Percentiles rank a stretch among this genome's conserved stretches.
phyloP scores from a whole-genome alignment of 2,329 filamentous ascomycete species.

The Cercospora zeina region DNA sequence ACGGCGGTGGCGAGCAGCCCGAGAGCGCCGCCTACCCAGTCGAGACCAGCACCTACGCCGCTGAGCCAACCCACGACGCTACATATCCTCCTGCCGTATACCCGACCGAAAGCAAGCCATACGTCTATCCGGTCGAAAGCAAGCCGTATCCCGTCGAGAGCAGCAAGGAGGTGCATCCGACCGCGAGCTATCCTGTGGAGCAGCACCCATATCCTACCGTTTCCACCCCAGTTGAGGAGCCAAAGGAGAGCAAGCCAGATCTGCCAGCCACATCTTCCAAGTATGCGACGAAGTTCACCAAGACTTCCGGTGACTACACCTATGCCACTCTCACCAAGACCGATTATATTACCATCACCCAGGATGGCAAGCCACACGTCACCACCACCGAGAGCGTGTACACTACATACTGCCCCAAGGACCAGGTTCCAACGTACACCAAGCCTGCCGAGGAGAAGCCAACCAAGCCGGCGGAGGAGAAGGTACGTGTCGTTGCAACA shows the following conservation, averaged over 20 bases:
- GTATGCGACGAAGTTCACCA: constrained; percentile 16
- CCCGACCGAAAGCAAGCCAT: neutral
- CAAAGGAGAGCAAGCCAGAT: constrained; percentile 10
- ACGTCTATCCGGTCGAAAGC: neutral
- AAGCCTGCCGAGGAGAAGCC: constrained; percentile 17
- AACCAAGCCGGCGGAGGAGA: neutral
- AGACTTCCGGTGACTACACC: constrained; percentile 23
- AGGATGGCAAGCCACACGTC: constrained; percentile 12
- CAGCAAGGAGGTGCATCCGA: neutral
- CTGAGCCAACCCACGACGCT: neutral
- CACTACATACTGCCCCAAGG: constrained; percentile 33
- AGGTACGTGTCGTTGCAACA: too few relatives aligned
- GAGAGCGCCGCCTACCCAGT: neutral
- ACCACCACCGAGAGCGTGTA: constrained; percentile 29
- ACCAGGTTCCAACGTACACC: constrained; percentile 14
- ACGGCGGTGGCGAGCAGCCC: neutral
- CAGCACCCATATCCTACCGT: neutral
- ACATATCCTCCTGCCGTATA: constrained; percentile 9
- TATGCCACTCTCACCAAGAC: constrained; percentile 29
- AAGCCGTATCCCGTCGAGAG: neutral
- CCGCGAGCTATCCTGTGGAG: constrained; percentile 7
- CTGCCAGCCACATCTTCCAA: constrained; percentile 15
- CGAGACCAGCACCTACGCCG: neutral
- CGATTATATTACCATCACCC: constrained; percentile 30
- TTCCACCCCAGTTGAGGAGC: neutral